These are phyloP conservation scores for Lignosus rhinocerotis DNA, from an alignment of 1,284 basidiomycete genomes.

Conservation along the genomic window DNA sequence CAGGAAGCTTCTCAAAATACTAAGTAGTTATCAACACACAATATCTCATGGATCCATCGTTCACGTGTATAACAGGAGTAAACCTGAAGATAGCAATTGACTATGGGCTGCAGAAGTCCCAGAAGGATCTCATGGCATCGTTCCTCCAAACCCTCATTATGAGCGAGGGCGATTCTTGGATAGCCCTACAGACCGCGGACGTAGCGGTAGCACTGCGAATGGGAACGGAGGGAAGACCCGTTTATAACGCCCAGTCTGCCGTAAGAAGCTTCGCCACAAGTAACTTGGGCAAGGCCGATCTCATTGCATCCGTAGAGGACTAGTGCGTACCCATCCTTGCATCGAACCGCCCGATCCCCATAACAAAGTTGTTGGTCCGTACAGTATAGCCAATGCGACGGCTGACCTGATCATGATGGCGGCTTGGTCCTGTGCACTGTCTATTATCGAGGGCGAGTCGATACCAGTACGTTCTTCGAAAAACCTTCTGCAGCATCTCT, in stretches of 20 bases:
- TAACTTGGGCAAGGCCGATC: slow-evolving; percentile 71
- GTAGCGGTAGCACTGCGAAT: slow-evolving; percentile 62
- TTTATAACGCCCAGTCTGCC: slow-evolving; percentile 60
- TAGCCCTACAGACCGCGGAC: slow-evolving; percentile 57
- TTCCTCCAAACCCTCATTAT: slow-evolving; percentile 84
- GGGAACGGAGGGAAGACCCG: slow-evolving; percentile 66
- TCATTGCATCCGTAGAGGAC: slow-evolving; percentile 78
- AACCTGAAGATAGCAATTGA: slow-evolving; percentile 85
- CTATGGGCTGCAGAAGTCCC: slow-evolving; percentile 72
- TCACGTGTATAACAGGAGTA: slow-evolving; percentile 49
- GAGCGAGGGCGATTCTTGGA: slow-evolving; percentile 86
- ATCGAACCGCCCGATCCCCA: not conserved
- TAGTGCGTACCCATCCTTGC: slow-evolving; percentile 56
- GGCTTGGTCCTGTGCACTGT: slow-evolving; percentile 65
- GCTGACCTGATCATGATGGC: slow-evolving; percentile 73
- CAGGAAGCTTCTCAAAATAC: slow-evolving; percentile 65
- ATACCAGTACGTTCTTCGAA: slow-evolving; percentile 56
- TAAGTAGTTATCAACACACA: slow-evolving; percentile 49
- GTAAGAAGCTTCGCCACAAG: slow-evolving; percentile 77
- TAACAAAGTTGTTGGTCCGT: not conserved
- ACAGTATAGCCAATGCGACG: slow-evolving; percentile 78
- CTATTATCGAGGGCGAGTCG: slow-evolving; percentile 51
- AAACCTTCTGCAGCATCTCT: slow-evolving; percentile 6
- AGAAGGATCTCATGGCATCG: slow-evolving; percentile 78
- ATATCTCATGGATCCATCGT: not conserved